Evolutionary conservation across 768 basidiomycete species (phyloP), one percentile per base, ranked within the genome.

Genomic region (Tremella fuciformis): DNA sequence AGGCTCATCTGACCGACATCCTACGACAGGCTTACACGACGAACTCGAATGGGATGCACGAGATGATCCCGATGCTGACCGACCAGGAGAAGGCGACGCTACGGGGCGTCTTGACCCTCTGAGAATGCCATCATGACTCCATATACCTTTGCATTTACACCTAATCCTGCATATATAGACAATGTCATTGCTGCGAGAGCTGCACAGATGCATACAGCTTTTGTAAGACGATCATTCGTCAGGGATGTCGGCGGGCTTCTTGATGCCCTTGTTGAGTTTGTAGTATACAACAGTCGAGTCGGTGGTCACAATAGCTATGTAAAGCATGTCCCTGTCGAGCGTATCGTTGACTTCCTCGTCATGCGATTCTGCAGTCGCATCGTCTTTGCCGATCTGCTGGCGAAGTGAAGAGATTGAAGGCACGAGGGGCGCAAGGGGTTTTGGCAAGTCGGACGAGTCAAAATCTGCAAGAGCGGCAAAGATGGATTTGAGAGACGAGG

Each of bases 281-380:
- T 76, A 76, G 55, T 76, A 76, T 0, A 76, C 75, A 0, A 75
- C 70, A 1, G 73, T 74, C 2, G 70, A 71, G 49, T 76, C 75
- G 2, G 64, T 60, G 2, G 73, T 70, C 9, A 66, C 66, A 22
- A 76, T 73, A 3, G 71, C 71, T 13, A 71, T 61, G 54, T 74
- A 76, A 26, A 76, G 55, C 41, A 66, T 72, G 24, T 72, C 70
- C 41, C 54, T 60, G 53, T 76, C 75, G 2, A 76, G 24, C 9
- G 39, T 48, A 9, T 15, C 41, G 18, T 54, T 52, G 13, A 41
- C 37, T 6, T 52, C 46, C 48, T 56, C 54, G n/a, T 50, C 53
- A 11, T 13, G 21, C 42, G 21, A 3, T 48, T 53, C 44, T 34
- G 15, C 41, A 13, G 50, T 21, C 39, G 48, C 57, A 13, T 57